Evolutionary conservation across 2,329 filamentous ascomycete species (phyloP).

Genomic region (Trichoderma brevicompactum): DNA sequence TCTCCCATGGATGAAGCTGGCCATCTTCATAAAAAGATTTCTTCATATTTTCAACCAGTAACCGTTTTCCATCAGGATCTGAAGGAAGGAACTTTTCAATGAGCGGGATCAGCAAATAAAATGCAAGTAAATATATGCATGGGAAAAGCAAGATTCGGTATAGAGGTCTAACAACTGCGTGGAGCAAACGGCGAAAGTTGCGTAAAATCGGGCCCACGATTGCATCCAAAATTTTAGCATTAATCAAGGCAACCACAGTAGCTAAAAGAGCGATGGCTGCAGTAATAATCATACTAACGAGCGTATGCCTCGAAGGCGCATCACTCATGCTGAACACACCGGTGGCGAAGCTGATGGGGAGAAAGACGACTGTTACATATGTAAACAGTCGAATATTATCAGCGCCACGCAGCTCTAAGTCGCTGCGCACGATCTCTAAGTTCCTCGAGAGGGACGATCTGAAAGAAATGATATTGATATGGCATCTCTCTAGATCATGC

Average conservation of each 20-base stretch:
- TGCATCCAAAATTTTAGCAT: background rate
- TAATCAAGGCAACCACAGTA: background rate
- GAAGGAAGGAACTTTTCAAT: too few relatives aligned
- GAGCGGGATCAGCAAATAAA: too few relatives aligned
- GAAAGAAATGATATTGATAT: background rate
- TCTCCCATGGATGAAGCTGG: too few relatives aligned
- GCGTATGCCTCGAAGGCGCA: background rate
- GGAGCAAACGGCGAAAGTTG: background rate
- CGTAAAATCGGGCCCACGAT: background rate
- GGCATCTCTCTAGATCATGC: background rate
- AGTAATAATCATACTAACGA: background rate
- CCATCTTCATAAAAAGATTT: too few relatives aligned
- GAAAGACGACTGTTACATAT: background rate
- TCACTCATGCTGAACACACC: background rate
- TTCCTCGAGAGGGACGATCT: background rate
- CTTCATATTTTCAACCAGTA: too few relatives aligned
- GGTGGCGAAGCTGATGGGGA: background rate
- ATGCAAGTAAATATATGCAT: too few relatives aligned
- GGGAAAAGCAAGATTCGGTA: too few relatives aligned
- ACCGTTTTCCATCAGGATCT: too few relatives aligned
- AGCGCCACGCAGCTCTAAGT: background rate
- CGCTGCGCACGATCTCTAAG: background rate
- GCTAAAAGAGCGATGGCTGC: background rate
- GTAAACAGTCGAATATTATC: background rate
- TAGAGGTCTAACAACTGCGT: too few relatives aligned